Conservation (phyloP, 2,329 filamentous ascomycete species). For the Colletotrichum australisinense region DNA sequence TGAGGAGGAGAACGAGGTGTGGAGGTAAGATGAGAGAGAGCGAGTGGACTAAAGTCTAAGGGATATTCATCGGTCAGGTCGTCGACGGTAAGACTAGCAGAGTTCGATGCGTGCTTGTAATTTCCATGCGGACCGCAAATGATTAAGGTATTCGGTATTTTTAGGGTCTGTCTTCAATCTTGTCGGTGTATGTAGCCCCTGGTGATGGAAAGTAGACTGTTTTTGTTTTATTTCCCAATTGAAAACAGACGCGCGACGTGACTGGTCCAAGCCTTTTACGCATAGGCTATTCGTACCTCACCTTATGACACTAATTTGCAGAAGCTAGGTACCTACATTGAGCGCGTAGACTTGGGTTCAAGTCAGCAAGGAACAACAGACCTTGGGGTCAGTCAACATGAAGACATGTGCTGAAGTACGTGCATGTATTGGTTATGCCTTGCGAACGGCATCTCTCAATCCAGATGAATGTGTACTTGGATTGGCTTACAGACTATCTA, state of each 20-base stretch:
- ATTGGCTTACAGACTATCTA: background rate
- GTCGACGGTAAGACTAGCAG: too few species aligned
- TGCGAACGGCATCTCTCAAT: background rate
- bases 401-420: background rate
- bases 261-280: constrained; percentile 20
- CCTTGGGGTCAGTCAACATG: background rate
- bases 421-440: background rate
- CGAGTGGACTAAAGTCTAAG: too few species aligned
- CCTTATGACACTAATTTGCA: background rate
- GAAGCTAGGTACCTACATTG: background rate
- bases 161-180: too few species aligned
- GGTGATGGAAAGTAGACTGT: constrained; percentile 18
- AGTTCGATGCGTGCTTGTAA: background rate
- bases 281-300: background rate
- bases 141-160: too few species aligned
- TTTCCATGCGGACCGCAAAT: background rate
- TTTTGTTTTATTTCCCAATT: constrained; percentile 35
- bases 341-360: background rate
- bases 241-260: constrained; percentile 31
- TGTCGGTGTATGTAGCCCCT: constrained; percentile 20
- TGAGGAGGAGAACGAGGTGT: too few species aligned
- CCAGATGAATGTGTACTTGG: background rate
- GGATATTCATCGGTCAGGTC: too few species aligned
- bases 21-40: too few species aligned
- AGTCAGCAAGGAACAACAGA: background rate